Conservation (phyloP, 2,329 filamentous ascomycete species). For the Trichophyton rubrum region DNA sequence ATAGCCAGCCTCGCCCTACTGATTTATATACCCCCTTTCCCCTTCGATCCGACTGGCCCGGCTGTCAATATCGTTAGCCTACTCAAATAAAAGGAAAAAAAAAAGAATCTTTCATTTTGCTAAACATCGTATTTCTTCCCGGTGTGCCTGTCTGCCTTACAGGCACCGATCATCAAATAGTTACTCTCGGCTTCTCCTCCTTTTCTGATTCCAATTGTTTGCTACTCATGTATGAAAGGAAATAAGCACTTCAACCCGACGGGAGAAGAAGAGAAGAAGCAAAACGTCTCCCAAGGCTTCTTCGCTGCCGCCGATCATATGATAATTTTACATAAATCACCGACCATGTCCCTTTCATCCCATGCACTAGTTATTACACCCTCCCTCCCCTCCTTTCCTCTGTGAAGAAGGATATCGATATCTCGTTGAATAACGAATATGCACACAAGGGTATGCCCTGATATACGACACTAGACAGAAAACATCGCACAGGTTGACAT, state of each 20-base stretch:
- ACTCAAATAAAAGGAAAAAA: neutral
- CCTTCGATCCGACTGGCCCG: neutral
- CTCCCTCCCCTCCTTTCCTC: neutral
- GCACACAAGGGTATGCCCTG: neutral
- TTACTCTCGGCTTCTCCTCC: neutral
- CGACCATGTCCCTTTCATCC: neutral
- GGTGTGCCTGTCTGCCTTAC: neutral
- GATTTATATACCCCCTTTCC: neutral
- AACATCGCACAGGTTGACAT: neutral
- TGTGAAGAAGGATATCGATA: neutral
- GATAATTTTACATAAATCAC: neutral
- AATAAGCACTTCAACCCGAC: neutral
- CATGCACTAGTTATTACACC: neutral
- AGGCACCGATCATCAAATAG: neutral
- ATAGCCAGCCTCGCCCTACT: constrained; percentile 1
- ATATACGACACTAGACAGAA: neutral
- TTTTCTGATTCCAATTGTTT: neutral
- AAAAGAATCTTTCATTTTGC: neutral
- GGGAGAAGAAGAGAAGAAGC: neutral
- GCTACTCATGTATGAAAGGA: neutral
- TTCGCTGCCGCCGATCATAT: neutral
- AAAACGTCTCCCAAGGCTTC: neutral
- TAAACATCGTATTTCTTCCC: neutral
- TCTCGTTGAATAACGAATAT: no score
- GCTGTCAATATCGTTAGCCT: neutral